Evolutionary conservation across 1,139 yeast genomes (phyloP).

Genomic region (Yamadazyma aaseri): DNA sequence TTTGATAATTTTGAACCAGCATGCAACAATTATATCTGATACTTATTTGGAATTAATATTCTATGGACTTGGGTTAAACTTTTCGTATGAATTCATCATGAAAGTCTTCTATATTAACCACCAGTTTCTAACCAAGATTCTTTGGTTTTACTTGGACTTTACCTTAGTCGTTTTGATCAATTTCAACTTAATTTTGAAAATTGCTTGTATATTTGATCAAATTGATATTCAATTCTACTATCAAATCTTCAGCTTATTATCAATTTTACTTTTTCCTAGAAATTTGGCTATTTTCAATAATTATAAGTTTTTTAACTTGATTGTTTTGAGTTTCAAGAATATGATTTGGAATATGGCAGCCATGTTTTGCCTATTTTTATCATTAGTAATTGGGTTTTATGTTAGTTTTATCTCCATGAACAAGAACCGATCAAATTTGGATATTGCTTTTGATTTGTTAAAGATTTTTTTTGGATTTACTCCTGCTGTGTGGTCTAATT

Average conservation of each 20-base stretch:
- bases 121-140: conserved; percentile 33
- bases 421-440: conserved; percentile 40
- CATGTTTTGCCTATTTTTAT: conserved; percentile 49
- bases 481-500: conserved; percentile 63
- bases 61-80: conserved; percentile 36
- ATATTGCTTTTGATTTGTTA: conserved; percentile 54
- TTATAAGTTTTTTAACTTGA: conserved; percentile 53
- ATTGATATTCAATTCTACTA: conserved; percentile 19
- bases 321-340: conserved; percentile 50
- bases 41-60: conserved; percentile 24
- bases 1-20: conserved; percentile 28
- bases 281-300: conserved; percentile 54
- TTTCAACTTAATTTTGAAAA: conserved; percentile 25
- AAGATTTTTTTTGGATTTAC: conserved; percentile 62
- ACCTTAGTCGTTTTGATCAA: conserved; percentile 32
- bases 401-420: conserved; percentile 56
- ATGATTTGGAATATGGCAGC: conserved; percentile 58
- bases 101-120: conserved; percentile 45
- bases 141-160: conserved; percentile 44
- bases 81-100: conserved; percentile 38
- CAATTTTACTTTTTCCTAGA: conserved; percentile 55
- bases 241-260: conserved; percentile 44
- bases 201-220: conserved; percentile 14
- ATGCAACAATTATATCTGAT: conserved; percentile 12
- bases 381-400: conserved; percentile 59